Conservation (phyloP, 805 yeast genomes). For the Ogataea degrootiae region DNA sequence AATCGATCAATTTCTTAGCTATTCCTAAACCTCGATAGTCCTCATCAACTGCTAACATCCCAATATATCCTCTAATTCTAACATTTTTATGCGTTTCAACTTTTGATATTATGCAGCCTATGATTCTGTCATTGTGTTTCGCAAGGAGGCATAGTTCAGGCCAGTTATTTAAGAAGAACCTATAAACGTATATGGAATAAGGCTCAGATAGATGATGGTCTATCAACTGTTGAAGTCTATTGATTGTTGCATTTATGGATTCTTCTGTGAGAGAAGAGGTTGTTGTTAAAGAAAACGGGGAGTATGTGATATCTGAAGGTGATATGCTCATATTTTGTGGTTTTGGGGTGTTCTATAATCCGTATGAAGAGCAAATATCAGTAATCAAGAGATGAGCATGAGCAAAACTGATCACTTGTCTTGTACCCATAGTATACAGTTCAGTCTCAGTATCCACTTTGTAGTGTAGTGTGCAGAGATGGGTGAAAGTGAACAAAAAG, state of each 20-base stretch:
- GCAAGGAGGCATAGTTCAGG: slow-evolving; percentile 77
- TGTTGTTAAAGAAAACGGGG: slow-evolving; percentile 19
- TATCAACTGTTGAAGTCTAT: slow-evolving; percentile 51
- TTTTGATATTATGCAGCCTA: slow-evolving; percentile 87
- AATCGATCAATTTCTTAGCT: slow-evolving; percentile 65
- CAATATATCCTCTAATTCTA: slow-evolving; percentile 85
- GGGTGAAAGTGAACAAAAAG: too few relatives aligned
- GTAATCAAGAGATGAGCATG: too few relatives aligned
- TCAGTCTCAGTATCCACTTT: too few relatives aligned
- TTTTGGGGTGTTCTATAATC: not conserved
- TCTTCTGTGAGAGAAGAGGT: slow-evolving; percentile 2
- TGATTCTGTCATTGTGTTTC: slow-evolving; percentile 36
- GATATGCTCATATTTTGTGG: not conserved
- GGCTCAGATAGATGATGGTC: slow-evolving; percentile 84
- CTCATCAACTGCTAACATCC: slow-evolving; percentile 87
- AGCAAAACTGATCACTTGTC: too few relatives aligned
- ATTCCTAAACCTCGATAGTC: slow-evolving; percentile 72
- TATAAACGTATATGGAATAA: slow-evolving; percentile 86
- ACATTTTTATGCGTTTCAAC: slow-evolving; percentile 70
- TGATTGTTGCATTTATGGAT: slow-evolving; percentile 37
- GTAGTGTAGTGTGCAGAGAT: too few relatives aligned
- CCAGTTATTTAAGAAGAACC: slow-evolving; percentile 88
- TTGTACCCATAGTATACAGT: too few relatives aligned
- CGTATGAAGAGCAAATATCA: too few relatives aligned
- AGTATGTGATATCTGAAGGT: slow-evolving; percentile 16